phyloP scores from a whole-genome alignment of 2,329 filamentous ascomycete species.

The Cladophialophora bantiana region DNA sequence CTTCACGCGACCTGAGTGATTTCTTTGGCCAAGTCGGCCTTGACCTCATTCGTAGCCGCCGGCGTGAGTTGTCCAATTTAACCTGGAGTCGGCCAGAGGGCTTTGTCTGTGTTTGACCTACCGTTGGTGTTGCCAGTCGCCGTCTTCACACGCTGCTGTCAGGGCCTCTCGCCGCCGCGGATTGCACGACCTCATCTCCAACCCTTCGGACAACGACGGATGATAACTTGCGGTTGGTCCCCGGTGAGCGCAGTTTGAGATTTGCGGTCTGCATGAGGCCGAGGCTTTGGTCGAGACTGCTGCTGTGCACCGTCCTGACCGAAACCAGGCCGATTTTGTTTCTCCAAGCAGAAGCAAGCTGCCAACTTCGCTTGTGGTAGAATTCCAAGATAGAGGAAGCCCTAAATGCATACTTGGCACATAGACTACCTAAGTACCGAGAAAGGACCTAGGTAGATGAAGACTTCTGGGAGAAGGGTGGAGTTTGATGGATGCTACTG shows the following conservation, averaged over 20 bases:
- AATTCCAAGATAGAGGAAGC: background rate
- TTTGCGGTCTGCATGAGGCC: slow-evolving; percentile 14
- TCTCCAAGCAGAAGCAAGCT: slow-evolving; percentile 3
- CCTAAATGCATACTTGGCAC: no score
- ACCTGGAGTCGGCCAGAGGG: slow-evolving; percentile 17
- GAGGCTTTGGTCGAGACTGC: background rate
- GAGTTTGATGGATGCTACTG: background rate
- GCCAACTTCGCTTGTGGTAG: background rate
- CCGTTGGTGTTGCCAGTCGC: slow-evolving; percentile 27
- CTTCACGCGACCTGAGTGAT: background rate
- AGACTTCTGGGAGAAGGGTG: background rate
- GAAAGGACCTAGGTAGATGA: background rate
- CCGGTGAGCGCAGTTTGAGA: slow-evolving; percentile 14
- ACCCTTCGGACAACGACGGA: slow-evolving; percentile 7
- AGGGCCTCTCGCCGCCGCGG: slow-evolving; percentile 6
- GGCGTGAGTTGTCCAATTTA: slow-evolving; percentile 29
- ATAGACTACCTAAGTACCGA: no score
- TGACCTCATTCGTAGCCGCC: slow-evolving; percentile 24
- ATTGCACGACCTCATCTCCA: slow-evolving; percentile 20
- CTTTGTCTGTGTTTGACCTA: slow-evolving; percentile 26
- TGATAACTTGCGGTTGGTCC: slow-evolving; percentile 7
- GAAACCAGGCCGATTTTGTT: background rate
- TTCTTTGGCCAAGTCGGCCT: slow-evolving; percentile 6
- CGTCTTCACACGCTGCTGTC: slow-evolving; percentile 1
- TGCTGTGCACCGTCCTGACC: background rate